phyloP scores from a whole-genome alignment of 176 grass and related monocot species.

The Bolboschoenus planiculmis region DNA sequence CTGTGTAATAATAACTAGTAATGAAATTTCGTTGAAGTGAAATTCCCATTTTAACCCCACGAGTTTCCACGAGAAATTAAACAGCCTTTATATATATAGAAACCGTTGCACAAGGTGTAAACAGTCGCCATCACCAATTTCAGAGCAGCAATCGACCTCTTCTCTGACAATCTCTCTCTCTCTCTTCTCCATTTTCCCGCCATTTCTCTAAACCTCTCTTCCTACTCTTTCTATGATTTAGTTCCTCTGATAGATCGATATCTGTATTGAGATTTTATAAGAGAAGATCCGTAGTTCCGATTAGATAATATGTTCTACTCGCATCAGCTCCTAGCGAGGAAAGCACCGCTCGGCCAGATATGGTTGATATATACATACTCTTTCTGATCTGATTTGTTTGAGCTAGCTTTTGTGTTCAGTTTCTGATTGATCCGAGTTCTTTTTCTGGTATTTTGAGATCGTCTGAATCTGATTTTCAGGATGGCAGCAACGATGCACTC shows the following conservation, averaged over 20 bases:
- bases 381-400: not conserved
- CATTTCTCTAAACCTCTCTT: not conserved
- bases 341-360: slow-evolving; percentile 88
- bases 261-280: not conserved
- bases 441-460: not conserved
- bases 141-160: not conserved
- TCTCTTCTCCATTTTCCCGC: slow-evolving; percentile 8
- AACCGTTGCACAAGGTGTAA: not conserved
- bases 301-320: slow-evolving; percentile 89
- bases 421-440: not conserved
- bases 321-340: slow-evolving; percentile 82
- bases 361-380: slow-evolving; percentile 33
- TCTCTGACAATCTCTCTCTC: not conserved
- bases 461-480: slow-evolving; percentile 35
- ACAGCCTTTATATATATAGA: slow-evolving; percentile 3
- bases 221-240: not conserved
- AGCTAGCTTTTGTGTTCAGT: not conserved
- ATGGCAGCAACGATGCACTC: slow-evolving; percentile 87
- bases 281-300: not conserved
- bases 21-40: not conserved
- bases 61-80: too few relatives aligned
- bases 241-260: not conserved
- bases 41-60: not conserved
- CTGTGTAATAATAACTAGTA: not conserved
- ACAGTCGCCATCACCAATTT: not conserved